Percentiles rank a stretch among this genome's conserved stretches.
Evolutionary conservation across 805 yeast species (phyloP).

Genomic region (Yarrowia porcina): DNA sequence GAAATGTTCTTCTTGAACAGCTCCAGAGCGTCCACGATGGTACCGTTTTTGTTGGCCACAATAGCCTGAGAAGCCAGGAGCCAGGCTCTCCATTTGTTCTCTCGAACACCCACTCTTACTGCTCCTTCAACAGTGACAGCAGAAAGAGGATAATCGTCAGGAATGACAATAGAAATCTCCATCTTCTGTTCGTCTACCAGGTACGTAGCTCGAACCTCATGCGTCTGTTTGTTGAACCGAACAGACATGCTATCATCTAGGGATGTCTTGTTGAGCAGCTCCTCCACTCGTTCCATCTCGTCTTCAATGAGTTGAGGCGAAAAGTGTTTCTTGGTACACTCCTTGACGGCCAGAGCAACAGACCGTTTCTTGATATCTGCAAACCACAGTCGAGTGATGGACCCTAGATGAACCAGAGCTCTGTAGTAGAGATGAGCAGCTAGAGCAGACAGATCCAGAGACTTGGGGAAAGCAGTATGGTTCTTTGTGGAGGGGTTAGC

Average conservation of each 20-base stretch:
- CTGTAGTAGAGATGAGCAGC: constrained; percentile 54
- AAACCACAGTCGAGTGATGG: constrained; percentile 39
- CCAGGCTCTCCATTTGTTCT: constrained; percentile 94
- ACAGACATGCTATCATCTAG: constrained; percentile 47
- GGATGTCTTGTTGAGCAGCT: constrained; percentile 38
- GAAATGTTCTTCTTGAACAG: constrained; percentile 70
- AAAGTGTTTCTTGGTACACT: constrained; percentile 56
- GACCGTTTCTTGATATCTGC: constrained; percentile 65
- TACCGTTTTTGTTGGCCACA: constrained; percentile 54
- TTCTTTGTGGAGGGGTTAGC: not conserved
- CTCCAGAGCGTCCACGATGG: constrained; percentile 60
- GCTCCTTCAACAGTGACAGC: constrained; percentile 75
- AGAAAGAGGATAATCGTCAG: constrained; percentile 72
- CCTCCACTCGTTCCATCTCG: constrained; percentile 53
- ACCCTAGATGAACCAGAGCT: constrained; percentile 49
- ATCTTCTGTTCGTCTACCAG: constrained; percentile 82
- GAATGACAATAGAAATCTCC: constrained; percentile 74
- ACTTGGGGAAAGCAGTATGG: constrained; percentile 46
- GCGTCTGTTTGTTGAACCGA: constrained; percentile 55
- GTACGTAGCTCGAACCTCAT: constrained; percentile 70
- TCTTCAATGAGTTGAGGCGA: constrained; percentile 61
- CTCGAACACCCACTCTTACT: constrained; percentile 80
- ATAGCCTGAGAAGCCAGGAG: constrained; percentile 83
- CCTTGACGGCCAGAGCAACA: constrained; percentile 56
- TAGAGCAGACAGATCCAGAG: constrained; percentile 46